Conservation (phyloP, 768 basidiomycete species). For the Boletus huronensis region DNA sequence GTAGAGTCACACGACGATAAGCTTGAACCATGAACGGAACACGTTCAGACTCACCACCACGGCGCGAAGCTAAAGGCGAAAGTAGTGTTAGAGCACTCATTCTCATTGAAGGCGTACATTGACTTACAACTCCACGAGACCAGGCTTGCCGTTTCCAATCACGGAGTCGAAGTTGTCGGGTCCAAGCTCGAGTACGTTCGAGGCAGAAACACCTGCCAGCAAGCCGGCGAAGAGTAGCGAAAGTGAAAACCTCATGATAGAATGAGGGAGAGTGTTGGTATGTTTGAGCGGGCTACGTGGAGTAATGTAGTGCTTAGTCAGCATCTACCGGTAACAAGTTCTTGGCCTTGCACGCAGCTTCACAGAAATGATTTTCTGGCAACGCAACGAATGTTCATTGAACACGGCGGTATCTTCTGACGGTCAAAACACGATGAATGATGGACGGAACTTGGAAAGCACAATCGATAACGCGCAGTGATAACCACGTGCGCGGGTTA, state of each 20-base stretch:
- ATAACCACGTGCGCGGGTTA: not conserved
- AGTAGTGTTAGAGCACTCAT: conserved; percentile 1
- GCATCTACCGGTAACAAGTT: not conserved
- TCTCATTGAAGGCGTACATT: not conserved
- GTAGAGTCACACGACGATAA: not conserved
- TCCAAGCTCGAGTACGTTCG: conserved; percentile 80
- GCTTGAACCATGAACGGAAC: not conserved
- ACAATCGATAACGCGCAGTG: not conserved
- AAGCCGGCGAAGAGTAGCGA: conserved; percentile 55
- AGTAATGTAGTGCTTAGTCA: conserved; percentile 24
- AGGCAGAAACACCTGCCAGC: conserved; percentile 57
- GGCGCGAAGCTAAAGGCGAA: conserved; percentile 63
- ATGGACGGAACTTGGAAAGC: not conserved
- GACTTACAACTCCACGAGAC: conserved; percentile 87
- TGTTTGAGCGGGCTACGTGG: conserved; percentile 23
- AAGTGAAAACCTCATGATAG: conserved; percentile 56
- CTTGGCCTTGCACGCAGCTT: not conserved
- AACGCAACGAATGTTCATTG: not conserved
- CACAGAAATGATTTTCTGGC: not conserved
- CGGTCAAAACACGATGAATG: not conserved
- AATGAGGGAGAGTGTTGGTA: conserved; percentile 12
- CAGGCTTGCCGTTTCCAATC: conserved; percentile 78
- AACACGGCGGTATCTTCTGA: not conserved
- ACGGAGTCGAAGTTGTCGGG: conserved; percentile 71
- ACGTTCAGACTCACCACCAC: conserved; percentile 64